These are phyloP conservation scores for Filobasidium floriforme DNA, from an alignment of 768 basidiomycete genomes.

Conservation along the genomic window DNA sequence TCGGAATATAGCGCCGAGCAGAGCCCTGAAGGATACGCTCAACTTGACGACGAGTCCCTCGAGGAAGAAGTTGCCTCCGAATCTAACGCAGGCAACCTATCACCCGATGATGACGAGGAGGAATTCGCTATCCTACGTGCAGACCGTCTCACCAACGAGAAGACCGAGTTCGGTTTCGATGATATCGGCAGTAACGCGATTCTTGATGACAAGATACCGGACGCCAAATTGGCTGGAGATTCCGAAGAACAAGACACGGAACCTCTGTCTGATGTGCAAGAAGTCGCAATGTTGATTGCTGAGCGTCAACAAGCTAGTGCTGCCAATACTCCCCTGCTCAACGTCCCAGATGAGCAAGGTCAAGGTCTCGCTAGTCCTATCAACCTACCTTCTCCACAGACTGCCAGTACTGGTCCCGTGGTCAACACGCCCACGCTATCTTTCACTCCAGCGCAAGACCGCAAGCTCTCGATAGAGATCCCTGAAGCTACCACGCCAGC, in stretches of 20 bases:
- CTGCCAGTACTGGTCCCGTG: background rate
- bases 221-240: background rate
- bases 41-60: no score
- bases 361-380: conserved; percentile 37
- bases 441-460: background rate
- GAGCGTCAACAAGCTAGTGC: conserved; percentile 3
- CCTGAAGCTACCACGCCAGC: conserved; percentile 8
- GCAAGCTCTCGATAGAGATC: background rate
- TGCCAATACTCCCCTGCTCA: conserved; percentile 9
- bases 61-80: no score
- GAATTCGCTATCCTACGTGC: conserved; percentile 8
- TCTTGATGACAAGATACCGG: background rate
- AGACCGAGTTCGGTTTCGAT: background rate
- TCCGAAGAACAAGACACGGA: background rate
- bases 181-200: conserved; percentile 13
- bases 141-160: background rate
- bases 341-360: background rate
- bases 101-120: background rate
- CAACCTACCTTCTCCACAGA: conserved; percentile 20
- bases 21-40: no score
- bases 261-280: conserved; percentile 14
- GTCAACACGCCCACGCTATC: background rate
- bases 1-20: no score
- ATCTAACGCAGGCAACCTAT: no score
- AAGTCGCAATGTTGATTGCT: conserved; percentile 20